Evolutionary conservation across 106 monocot species (phyloP).

Genomic region (Dioscorea alata): DNA sequence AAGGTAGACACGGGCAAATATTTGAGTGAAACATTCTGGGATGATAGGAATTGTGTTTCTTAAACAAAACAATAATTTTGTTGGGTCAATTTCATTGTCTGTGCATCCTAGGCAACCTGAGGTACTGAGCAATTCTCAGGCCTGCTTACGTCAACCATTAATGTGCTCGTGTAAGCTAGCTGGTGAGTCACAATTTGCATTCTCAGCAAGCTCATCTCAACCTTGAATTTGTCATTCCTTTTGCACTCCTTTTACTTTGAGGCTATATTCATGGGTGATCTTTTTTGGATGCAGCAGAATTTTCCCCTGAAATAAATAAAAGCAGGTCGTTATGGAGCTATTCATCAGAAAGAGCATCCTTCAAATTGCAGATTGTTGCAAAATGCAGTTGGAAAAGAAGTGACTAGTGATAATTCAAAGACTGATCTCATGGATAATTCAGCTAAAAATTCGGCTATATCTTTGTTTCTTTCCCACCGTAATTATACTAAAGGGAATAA

Average conservation of each 20-base stretch:
- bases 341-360: slow-evolving; percentile 10
- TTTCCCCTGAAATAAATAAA: slow-evolving; percentile 8
- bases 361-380: slow-evolving; percentile 11
- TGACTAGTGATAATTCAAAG: slow-evolving; percentile 8
- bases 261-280: not conserved
- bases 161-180: slow-evolving; percentile 27
- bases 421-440: slow-evolving; percentile 21
- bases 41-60: slow-evolving; percentile 16
- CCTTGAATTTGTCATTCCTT: too few species aligned
- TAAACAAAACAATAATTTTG: slow-evolving; percentile 29
- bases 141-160: slow-evolving; percentile 14
- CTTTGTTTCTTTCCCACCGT: slow-evolving; percentile 72
- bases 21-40: slow-evolving; percentile 9
- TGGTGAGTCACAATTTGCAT: not conserved
- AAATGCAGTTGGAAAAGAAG: slow-evolving; percentile 15
- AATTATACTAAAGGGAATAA: slow-evolving; percentile 36
- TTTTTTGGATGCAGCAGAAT: slow-evolving; percentile 34
- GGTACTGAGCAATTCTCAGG: slow-evolving; percentile 8
- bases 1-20: slow-evolving; percentile 8
- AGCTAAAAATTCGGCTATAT: slow-evolving; percentile 52
- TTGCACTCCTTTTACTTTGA: not conserved
- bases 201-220: not conserved
- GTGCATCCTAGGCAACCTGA: slow-evolving; percentile 11
- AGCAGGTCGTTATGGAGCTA: not conserved
- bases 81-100: slow-evolving; percentile 18